These are phyloP conservation scores for Opeltia flavorubescens DNA, from an alignment of 495 filamentous ascomycete genomes.

Conservation along the genomic window DNA sequence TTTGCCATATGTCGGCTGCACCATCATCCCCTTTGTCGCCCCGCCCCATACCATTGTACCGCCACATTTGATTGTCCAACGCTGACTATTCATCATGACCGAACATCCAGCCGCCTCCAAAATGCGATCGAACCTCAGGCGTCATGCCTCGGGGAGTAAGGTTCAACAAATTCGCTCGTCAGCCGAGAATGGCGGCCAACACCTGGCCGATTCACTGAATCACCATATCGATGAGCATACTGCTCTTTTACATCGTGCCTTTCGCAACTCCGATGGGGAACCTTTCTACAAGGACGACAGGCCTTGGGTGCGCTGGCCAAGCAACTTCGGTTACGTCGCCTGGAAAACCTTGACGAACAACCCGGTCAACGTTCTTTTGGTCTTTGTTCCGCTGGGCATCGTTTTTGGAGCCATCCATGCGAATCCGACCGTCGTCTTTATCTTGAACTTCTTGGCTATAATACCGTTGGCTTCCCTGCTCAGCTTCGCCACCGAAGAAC, in stretches of 20 bases:
- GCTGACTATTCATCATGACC: slow-evolving; percentile 5
- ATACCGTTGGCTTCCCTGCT: slow-evolving; percentile 83
- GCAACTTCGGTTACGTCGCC: slow-evolving; percentile 32
- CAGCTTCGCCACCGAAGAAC: slow-evolving; percentile 91
- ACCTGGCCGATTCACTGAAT: neutral
- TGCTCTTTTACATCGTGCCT: slow-evolving; percentile 17
- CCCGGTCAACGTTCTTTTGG: slow-evolving; percentile 73
- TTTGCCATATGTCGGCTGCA: neutral
- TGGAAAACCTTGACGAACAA: slow-evolving; percentile 46
- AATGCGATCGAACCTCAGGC: slow-evolving; percentile 1
- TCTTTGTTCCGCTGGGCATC: slow-evolving; percentile 87
- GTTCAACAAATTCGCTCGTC: neutral
- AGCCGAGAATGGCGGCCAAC: neutral
- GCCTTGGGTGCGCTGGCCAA: slow-evolving; percentile 42
- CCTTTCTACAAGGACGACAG: slow-evolving; percentile 20
- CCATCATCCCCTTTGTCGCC: neutral
- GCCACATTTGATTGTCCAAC: neutral
- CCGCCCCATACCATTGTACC: neutral
- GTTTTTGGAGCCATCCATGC: slow-evolving; percentile 56
- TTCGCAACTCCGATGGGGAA: slow-evolving; percentile 5
- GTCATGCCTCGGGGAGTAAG: slow-evolving; percentile 2
- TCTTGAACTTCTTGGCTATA: slow-evolving; percentile 90
- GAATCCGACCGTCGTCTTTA: slow-evolving; percentile 65
- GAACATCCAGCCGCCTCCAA: slow-evolving; percentile 7
- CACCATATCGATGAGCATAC: slow-evolving; percentile 19